Conservation (phyloP, 2,329 filamentous ascomycete species). For the Aspergillus thermomutatus region DNA sequence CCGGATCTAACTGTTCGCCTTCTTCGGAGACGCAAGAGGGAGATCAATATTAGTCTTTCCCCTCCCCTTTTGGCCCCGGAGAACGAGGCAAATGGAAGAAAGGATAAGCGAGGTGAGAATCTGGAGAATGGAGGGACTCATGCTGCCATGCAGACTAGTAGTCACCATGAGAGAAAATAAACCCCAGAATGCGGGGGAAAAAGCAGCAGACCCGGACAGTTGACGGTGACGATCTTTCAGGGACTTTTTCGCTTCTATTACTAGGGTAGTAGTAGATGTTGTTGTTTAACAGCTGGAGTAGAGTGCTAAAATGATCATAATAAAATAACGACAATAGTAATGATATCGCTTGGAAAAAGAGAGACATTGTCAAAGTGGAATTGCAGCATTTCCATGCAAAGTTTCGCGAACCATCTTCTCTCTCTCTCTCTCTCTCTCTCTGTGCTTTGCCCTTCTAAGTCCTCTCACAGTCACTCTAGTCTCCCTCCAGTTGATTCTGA, state of each 20-base stretch:
- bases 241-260: neutral
- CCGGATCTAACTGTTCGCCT: neutral
- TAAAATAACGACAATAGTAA: too few relatives aligned
- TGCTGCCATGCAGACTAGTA: too few relatives aligned
- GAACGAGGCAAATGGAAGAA: conserved; percentile 1
- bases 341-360: too few relatives aligned
- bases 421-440: neutral
- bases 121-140: neutral
- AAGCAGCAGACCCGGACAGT: neutral
- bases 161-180: too few relatives aligned
- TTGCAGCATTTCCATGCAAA: neutral
- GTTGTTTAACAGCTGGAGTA: neutral
- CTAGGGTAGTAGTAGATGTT: neutral
- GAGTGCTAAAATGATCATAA: too few relatives aligned
- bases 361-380: too few relatives aligned
- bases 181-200: conserved; percentile 6
- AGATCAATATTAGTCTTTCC: too few relatives aligned
- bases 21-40: too few relatives aligned
- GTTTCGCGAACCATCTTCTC: too few relatives aligned
- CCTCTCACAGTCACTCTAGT: neutral
- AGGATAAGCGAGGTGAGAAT: neutral
- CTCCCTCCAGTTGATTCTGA: neutral
- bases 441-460: neutral
- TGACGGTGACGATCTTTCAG: conserved; percentile 12
- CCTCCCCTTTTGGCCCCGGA: neutral